These are phyloP conservation scores for Combretum micranthum DNA, from an alignment of 345 rosid genomes.

Conservation along the genomic window DNA sequence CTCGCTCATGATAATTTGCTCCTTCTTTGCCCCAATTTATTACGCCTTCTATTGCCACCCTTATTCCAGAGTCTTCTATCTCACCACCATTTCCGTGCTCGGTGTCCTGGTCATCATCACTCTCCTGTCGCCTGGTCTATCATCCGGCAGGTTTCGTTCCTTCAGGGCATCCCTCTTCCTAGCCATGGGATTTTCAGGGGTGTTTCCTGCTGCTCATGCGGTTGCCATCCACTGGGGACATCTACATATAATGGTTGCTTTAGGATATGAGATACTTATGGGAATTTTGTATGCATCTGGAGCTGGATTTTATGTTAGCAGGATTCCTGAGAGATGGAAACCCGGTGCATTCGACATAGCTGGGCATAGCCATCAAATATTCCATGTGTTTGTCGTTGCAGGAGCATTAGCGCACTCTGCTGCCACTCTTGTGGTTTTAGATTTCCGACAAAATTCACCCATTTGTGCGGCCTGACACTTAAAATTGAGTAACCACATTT, in stretches of 20 bases:
- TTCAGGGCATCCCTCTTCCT: slow-evolving; percentile 75
- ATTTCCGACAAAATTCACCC: slow-evolving; percentile 65
- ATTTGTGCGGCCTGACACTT: slow-evolving; percentile 24
- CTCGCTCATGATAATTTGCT: slow-evolving; percentile 82
- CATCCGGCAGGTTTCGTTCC: slow-evolving; percentile 52
- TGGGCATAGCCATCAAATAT: slow-evolving; percentile 96
- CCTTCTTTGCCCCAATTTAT: slow-evolving; percentile 87
- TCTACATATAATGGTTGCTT: slow-evolving; percentile 47
- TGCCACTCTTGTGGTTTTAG: slow-evolving; percentile 67
- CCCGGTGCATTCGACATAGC: slow-evolving; percentile 92
- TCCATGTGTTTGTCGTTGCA: slow-evolving; percentile 81
- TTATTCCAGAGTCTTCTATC: slow-evolving; percentile 48
- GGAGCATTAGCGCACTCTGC: slow-evolving; percentile 82
- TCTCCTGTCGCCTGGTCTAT: slow-evolving; percentile 64
- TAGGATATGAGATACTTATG: slow-evolving; percentile 72
- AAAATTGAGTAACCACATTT: neutral
- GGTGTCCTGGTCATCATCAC: slow-evolving; percentile 71
- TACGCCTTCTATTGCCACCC: slow-evolving; percentile 79
- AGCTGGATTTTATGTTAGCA: slow-evolving; percentile 53
- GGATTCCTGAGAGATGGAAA: slow-evolving; percentile 87
- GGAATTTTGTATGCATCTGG: slow-evolving; percentile 64
- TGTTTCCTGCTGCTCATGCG: slow-evolving; percentile 73
- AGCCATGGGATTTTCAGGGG: slow-evolving; percentile 82
- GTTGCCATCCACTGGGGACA: slow-evolving; percentile 60
- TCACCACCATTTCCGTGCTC: slow-evolving; percentile 52